These are phyloP conservation scores for Suhomyces bokatorum DNA, from an alignment of 1,139 yeast species.

Conservation along the genomic window DNA sequence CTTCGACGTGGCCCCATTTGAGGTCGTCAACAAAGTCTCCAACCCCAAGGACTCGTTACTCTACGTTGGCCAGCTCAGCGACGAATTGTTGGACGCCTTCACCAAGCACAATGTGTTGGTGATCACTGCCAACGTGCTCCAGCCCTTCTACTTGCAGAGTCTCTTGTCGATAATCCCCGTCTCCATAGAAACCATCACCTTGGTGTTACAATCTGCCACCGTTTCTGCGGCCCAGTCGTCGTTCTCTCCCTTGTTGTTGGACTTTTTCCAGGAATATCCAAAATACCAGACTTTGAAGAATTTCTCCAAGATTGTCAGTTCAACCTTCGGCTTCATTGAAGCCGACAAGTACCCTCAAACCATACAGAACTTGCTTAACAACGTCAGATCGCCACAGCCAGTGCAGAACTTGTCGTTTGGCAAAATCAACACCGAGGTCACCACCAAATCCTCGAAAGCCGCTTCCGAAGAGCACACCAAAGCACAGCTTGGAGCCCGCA, in stretches of 20 bases:
- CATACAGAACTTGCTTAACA: slow-evolving; percentile 51
- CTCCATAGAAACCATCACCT: slow-evolving; percentile 56
- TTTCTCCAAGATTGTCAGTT: slow-evolving; percentile 57
- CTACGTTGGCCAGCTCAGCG: slow-evolving; percentile 58
- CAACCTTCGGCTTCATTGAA: slow-evolving; percentile 54
- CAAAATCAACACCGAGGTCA: slow-evolving; percentile 29
- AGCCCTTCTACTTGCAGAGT: slow-evolving; percentile 63
- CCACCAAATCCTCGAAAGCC: slow-evolving; percentile 32
- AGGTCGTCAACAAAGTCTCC: slow-evolving; percentile 26
- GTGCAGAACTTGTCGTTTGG: slow-evolving; percentile 68
- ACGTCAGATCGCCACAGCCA: slow-evolving; percentile 56
- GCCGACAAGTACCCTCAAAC: slow-evolving; percentile 46
- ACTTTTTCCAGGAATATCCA: slow-evolving; percentile 65
- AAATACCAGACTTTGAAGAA: slow-evolving; percentile 46
- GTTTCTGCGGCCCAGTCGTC: slow-evolving; percentile 46
- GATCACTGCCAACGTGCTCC: slow-evolving; percentile 60
- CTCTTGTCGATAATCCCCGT: slow-evolving; percentile 57
- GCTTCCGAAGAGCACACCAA: slow-evolving; percentile 25
- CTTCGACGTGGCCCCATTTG: slow-evolving; percentile 33
- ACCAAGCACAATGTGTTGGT: slow-evolving; percentile 48
- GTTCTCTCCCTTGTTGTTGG: slow-evolving; percentile 68
- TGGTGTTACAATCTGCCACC: slow-evolving; percentile 60
- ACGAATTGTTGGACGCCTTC: slow-evolving; percentile 45
- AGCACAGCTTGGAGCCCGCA: slow-evolving; percentile 47
- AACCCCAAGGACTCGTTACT: slow-evolving; percentile 54